Conservation (phyloP, 2,329 filamentous ascomycete genomes). For the Pseudocercospora crystallina region DNA sequence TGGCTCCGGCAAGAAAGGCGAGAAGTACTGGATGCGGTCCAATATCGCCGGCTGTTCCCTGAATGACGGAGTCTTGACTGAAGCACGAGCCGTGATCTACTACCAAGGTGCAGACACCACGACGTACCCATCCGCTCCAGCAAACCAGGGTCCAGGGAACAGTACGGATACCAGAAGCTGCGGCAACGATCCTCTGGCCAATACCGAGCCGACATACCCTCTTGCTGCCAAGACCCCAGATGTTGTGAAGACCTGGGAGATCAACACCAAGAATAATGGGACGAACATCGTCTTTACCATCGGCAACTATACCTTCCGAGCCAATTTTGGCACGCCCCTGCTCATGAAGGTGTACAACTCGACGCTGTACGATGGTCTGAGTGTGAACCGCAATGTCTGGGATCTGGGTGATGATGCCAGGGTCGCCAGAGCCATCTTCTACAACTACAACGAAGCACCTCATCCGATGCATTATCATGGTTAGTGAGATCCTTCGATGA, state of each 20-base stretch:
- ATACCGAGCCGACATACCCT: slow-evolving; percentile 54
- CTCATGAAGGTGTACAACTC: slow-evolving; percentile 33
- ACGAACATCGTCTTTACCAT: slow-evolving; percentile 55
- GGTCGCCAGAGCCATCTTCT: slow-evolving; percentile 39
- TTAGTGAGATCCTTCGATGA: no score
- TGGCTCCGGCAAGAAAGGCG: slow-evolving; percentile 42
- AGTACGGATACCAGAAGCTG: slow-evolving; percentile 39
- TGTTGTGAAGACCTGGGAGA: slow-evolving; percentile 39
- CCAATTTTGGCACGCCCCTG: slow-evolving; percentile 42
- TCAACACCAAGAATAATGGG: slow-evolving; percentile 29
- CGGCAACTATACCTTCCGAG: slow-evolving; percentile 51
- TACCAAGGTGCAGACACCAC: slow-evolving; percentile 31
- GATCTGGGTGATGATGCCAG: slow-evolving; percentile 2
- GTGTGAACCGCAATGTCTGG: slow-evolving; percentile 2
- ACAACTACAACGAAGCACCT: slow-evolving; percentile 30
- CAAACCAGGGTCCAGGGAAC: slow-evolving; percentile 42
- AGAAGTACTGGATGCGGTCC: slow-evolving; percentile 59
- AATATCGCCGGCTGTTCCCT: slow-evolving; percentile 21
- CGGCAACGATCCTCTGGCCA: slow-evolving; percentile 55
- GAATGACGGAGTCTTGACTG: slow-evolving; percentile 5
- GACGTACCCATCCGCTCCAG: slow-evolving; percentile 37
- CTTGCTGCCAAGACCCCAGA: slow-evolving; percentile 41
- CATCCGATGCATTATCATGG: slow-evolving; percentile 44
- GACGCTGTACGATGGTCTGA: slow-evolving; percentile 3
- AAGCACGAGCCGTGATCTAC: slow-evolving; percentile 31